A percentile compares a stretch with the other conserved stretches of the same genome.
Evolutionary conservation across 1,284 basidiomycete genomes (phyloP).

Genomic region (Tausonia pullulans): DNA sequence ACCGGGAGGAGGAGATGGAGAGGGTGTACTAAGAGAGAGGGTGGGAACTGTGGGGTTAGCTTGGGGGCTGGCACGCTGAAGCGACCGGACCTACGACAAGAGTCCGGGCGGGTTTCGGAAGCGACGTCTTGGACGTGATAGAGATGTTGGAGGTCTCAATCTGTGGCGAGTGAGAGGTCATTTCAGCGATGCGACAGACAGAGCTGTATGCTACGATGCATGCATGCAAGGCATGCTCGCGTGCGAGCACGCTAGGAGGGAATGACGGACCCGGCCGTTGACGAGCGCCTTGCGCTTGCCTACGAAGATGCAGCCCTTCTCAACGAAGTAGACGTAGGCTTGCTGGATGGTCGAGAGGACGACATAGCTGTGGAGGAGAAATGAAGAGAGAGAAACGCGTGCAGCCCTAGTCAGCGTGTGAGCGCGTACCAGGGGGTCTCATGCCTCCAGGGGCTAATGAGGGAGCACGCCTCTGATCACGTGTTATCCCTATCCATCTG

Average conservation of each 20-base stretch:
- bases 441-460: too few relatives aligned
- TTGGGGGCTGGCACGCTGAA: too few relatives aligned
- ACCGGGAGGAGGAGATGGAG: neutral
- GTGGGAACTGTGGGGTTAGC: neutral
- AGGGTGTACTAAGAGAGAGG: constrained; percentile 5
- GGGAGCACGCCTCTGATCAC: too few relatives aligned
- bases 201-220: too few relatives aligned
- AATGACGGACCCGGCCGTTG: constrained; percentile 30
- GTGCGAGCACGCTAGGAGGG: neutral
- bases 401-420: too few relatives aligned
- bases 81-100: constrained; percentile 6
- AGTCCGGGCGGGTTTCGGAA: constrained; percentile 22
- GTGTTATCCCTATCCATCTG: too few relatives aligned
- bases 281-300: constrained; percentile 32
- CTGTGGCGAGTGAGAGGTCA: constrained; percentile 16
- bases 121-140: constrained; percentile 27
- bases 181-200: too few relatives aligned
- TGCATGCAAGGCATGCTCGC: too few relatives aligned
- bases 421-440: too few relatives aligned
- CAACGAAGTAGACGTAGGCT: constrained; percentile 66
- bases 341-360: constrained; percentile 56
- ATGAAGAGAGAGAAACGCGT: too few relatives aligned
- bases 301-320: constrained; percentile 52
- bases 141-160: constrained; percentile 33
- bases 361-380: constrained; percentile 47